Conservation (phyloP, 169 alveolate species). For the Eimeria sp. region DNA sequence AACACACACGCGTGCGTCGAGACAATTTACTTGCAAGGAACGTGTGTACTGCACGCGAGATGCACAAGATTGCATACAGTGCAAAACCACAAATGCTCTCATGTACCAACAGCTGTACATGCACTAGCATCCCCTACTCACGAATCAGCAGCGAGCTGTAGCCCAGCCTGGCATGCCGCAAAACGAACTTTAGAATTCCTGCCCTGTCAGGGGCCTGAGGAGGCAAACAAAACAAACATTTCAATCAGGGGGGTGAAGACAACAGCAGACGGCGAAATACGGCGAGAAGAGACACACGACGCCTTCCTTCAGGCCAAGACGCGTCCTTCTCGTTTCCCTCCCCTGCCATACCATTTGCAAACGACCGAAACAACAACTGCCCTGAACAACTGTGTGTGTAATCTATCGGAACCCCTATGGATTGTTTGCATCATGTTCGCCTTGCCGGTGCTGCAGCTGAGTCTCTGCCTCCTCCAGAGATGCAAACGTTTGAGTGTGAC, state of each 20-base stretch:
- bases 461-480: not conserved
- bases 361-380: not conserved
- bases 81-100: not conserved
- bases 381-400: not conserved
- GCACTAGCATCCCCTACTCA: constrained; percentile 7
- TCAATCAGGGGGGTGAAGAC: too few relatives aligned
- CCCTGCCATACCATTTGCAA: not conserved
- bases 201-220: constrained; percentile 78
- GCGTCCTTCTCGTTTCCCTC: not conserved
- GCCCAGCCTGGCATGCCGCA: constrained; percentile 69
- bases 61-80: not conserved
- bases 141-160: constrained; percentile 59
- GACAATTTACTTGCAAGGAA: not conserved
- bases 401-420: too few relatives aligned
- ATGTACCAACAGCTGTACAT: not conserved
- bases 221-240: not conserved
- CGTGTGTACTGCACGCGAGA: not conserved
- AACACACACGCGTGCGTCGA: not conserved
- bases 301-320: not conserved
- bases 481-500: not conserved
- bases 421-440: not conserved
- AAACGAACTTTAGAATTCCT: constrained; percentile 74
- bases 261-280: too few relatives aligned
- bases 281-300: not conserved
- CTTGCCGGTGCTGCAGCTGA: not conserved